Conservation (phyloP, 345 rosid species). For the Eucalyptus urophylla region DNA sequence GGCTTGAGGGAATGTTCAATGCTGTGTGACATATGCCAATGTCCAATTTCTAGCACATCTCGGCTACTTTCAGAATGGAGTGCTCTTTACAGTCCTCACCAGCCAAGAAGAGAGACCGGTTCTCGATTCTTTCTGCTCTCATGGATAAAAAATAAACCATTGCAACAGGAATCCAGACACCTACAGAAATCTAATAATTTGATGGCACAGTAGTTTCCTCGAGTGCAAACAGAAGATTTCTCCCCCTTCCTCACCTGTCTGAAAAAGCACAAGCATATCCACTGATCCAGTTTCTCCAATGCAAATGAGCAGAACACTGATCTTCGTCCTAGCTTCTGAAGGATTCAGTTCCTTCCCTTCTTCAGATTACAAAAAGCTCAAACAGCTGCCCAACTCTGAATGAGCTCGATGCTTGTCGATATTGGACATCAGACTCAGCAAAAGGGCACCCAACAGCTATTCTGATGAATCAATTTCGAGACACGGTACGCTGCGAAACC, state of each 20-base stretch:
- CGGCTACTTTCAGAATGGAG: not conserved
- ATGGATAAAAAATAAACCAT: not conserved
- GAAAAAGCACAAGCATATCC: not conserved
- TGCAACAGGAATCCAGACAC: not conserved
- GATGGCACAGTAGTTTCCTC: not conserved
- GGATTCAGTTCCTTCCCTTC: not conserved
- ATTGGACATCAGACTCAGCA: not conserved
- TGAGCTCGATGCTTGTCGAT: not conserved
- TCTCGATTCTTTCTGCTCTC: not conserved
- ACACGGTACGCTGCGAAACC: conserved; percentile 25
- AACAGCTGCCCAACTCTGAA: not conserved
- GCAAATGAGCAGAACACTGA: not conserved
- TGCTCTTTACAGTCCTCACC: not conserved
- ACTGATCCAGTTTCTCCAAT: not conserved
- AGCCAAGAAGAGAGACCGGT: not conserved
- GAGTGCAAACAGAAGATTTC: not conserved
- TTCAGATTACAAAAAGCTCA: not conserved
- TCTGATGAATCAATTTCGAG: conserved; percentile 52
- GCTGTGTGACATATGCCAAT: not conserved
- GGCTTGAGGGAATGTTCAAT: not conserved
- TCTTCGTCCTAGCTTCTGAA: not conserved
- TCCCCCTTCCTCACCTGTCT: not conserved
- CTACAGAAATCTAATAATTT: not conserved
- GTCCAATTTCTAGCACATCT: not conserved
- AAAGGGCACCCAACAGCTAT: not conserved